Evolutionary conservation across 2,329 filamentous ascomycete species (phyloP).

Genomic region (Trichoderma simmonsii): DNA sequence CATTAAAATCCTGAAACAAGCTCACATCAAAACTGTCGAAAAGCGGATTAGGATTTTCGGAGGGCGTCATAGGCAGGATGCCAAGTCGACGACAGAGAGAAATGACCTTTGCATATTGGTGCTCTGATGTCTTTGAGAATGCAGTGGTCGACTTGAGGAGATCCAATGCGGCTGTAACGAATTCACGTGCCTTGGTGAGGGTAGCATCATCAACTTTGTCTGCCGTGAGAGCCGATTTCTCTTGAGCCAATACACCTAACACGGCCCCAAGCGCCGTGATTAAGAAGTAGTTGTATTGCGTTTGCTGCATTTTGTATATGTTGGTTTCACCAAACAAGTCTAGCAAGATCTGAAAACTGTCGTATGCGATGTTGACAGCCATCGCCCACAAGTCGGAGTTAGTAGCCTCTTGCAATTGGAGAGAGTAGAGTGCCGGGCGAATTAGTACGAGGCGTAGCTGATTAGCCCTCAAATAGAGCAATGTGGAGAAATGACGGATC

Average conservation of each 20-base stretch:
- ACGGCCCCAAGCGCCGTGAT: background rate
- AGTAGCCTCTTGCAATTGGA: background rate
- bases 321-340: background rate
- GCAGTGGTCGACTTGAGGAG: background rate
- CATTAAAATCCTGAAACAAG: background rate
- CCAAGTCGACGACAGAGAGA: background rate
- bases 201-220: background rate
- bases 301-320: background rate
- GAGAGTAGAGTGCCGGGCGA: background rate
- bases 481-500: background rate
- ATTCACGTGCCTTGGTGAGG: background rate
- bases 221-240: background rate
- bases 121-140: background rate
- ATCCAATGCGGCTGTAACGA: background rate
- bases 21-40: background rate
- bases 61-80: background rate
- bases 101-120: background rate
- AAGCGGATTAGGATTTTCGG: background rate
- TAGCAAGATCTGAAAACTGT: background rate
- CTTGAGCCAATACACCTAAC: background rate
- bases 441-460: background rate
- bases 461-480: background rate
- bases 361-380: background rate
- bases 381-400: background rate
- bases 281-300: background rate